phyloP scores from a whole-genome alignment of 176 grass and related monocot species.

The Ananas comosus region DNA sequence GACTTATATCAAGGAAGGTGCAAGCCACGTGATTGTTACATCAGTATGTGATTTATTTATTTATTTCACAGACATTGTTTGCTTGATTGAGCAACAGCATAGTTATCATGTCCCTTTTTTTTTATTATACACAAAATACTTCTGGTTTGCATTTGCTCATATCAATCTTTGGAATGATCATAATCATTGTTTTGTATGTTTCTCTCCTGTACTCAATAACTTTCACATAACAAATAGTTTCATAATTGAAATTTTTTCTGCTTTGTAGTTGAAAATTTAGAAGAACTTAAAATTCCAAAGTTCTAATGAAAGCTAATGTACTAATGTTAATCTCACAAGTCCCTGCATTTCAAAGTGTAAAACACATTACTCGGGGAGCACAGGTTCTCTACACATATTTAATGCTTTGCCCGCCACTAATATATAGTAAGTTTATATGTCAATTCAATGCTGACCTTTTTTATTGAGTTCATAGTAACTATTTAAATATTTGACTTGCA shows the following conservation, averaged over 20 bases:
- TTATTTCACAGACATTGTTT: neutral
- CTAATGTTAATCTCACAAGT: neutral
- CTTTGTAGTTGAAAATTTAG: too few species aligned
- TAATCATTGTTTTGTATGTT: neutral
- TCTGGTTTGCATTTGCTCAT: neutral
- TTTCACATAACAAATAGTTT: neutral
- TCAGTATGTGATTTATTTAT: constrained; percentile 43
- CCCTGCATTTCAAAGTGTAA: neutral
- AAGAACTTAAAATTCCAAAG: too few species aligned
- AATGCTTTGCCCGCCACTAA: neutral
- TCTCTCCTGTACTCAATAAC: neutral
- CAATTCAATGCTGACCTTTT: neutral
- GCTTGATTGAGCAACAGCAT: neutral
- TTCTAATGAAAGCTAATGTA: too few species aligned
- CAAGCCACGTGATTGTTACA: constrained; percentile 93
- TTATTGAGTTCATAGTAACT: constrained; percentile 3
- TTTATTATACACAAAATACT: neutral
- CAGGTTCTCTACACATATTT: neutral
- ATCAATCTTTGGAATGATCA: neutral
- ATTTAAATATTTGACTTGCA: constrained; percentile 26
- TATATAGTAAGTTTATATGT: neutral
- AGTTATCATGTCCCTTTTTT: neutral
- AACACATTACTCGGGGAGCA: neutral
- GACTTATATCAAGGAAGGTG: constrained; percentile 73
- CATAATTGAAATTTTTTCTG: too few species aligned